Evolutionary conservation across 2,329 filamentous ascomycete species (phyloP).

Genomic region (Neofusicoccum kwambonambiense): DNA sequence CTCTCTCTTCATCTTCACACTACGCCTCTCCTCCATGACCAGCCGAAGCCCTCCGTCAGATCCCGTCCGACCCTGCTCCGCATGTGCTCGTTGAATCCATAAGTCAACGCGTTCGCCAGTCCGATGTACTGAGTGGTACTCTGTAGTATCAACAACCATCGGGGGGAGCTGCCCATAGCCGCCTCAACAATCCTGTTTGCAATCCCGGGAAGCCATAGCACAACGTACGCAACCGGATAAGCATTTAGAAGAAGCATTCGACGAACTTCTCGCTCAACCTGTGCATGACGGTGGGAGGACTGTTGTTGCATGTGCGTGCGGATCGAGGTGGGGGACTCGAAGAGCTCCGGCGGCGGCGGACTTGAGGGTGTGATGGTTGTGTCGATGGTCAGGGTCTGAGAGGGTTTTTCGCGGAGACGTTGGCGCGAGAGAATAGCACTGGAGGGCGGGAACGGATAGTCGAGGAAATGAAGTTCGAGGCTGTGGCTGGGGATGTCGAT

Average conservation of each 20-base stretch:
- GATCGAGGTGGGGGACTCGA: conserved; percentile 8
- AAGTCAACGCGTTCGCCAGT: conserved; percentile 24
- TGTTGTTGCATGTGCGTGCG: conserved; percentile 5
- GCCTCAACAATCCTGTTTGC: conserved; percentile 24
- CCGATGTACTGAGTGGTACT: conserved; percentile 27
- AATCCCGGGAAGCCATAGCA: conserved; percentile 36
- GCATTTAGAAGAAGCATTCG: conserved; percentile 34
- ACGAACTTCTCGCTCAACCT: conserved; percentile 25
- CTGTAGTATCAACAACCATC: conserved; percentile 21
- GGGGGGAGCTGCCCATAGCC: conserved; percentile 20
- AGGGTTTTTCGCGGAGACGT: conserved; percentile 2
- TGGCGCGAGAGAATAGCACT: not conserved
- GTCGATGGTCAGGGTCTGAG: conserved; percentile 9
- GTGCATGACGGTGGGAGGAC: conserved; percentile 16
- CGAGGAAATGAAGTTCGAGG: not conserved
- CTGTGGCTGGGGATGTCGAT: not conserved
- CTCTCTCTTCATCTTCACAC: not conserved
- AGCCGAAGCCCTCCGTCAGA: not conserved
- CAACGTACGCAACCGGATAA: conserved; percentile 34
- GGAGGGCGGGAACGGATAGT: not conserved
- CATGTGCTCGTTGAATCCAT: conserved; percentile 23
- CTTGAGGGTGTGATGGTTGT: not conserved
- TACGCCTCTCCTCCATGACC: not conserved
- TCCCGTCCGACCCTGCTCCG: not conserved
- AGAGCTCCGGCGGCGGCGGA: not conserved